phyloP scores from a whole-genome alignment of 1,284 basidiomycete species.

The Heliocybe sulcata region DNA sequence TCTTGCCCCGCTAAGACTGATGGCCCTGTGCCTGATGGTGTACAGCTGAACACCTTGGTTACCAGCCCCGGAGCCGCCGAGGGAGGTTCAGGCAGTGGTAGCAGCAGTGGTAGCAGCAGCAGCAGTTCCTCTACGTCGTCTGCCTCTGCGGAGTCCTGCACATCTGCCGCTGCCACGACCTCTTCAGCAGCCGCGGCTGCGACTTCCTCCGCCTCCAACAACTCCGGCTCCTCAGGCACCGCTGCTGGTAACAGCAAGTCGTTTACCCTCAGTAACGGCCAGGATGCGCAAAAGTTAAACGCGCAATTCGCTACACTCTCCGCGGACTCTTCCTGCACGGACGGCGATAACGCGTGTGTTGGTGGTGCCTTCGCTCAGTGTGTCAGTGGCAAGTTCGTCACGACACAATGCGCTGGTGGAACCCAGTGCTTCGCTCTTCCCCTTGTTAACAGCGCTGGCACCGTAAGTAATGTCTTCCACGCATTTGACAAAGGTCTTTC shows the following conservation, averaged over 20 bases:
- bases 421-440: slow-evolving; percentile 16
- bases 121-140: slow-evolving; percentile 8
- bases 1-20: slow-evolving; percentile 31
- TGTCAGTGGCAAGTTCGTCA: slow-evolving; percentile 23
- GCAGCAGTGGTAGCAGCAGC: slow-evolving; percentile 2
- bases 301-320: slow-evolving; percentile 37
- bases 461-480: slow-evolving; percentile 5
- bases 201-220: slow-evolving; percentile 5
- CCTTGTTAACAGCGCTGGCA: slow-evolving; percentile 1
- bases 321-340: slow-evolving; percentile 32
- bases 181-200: background rate
- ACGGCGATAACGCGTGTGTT: slow-evolving; percentile 38
- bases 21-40: slow-evolving; percentile 39
- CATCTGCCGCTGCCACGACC: background rate
- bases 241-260: slow-evolving; percentile 13
- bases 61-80: slow-evolving; percentile 5
- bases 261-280: slow-evolving; percentile 35
- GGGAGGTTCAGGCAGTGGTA: slow-evolving; percentile 5
- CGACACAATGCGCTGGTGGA: slow-evolving; percentile 31
- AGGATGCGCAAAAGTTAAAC: slow-evolving; percentile 43
- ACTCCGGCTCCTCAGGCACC: slow-evolving; percentile 10
- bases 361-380: slow-evolving; percentile 29
- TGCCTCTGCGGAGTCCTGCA: slow-evolving; percentile 5
- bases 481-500: slow-evolving; percentile 9
- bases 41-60: slow-evolving; percentile 27